Conservation (phyloP, 2,329 filamentous ascomycete genomes). For the Colletotrichum lindemuthianum region DNA sequence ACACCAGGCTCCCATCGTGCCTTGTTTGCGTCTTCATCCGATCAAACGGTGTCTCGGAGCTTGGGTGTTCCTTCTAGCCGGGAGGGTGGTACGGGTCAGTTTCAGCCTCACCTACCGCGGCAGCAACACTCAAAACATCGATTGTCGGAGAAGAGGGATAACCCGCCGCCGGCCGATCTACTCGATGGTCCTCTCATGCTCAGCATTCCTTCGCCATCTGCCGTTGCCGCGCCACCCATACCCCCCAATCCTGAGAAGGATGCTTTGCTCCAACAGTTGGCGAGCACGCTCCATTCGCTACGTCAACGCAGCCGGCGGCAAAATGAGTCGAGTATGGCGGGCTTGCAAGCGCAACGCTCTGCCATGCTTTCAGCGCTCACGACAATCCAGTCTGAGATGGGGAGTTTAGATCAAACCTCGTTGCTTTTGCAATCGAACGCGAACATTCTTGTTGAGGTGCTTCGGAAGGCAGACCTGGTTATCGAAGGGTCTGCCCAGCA, state of each 20-base stretch:
- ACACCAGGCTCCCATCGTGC: too few relatives aligned
- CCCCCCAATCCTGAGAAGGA: conserved; percentile 97
- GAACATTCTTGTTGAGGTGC: conserved; percentile 77
- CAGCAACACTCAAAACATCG: conserved; percentile 39
- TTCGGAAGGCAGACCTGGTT: conserved; percentile 81
- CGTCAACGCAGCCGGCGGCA: conserved; percentile 76
- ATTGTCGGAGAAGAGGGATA: conserved; percentile 31
- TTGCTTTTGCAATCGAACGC: conserved; percentile 80
- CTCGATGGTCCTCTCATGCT: conserved; percentile 68
- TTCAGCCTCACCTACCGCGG: conserved; percentile 42
- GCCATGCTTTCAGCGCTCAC: conserved; percentile 78
- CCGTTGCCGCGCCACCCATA: conserved; percentile 80
- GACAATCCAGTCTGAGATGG: conserved; percentile 78
- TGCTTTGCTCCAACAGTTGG: conserved; percentile 81
- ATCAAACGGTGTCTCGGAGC: too few relatives aligned
- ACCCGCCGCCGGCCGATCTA: conserved; percentile 59
- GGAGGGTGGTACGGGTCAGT: neutral
- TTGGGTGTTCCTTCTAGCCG: too few relatives aligned
- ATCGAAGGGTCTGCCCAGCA: conserved; percentile 78
- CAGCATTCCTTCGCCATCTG: conserved; percentile 57
- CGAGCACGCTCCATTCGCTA: conserved; percentile 73
- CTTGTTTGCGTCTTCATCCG: too few relatives aligned
- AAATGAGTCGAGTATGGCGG: conserved; percentile 77
- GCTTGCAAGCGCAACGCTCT: conserved; percentile 80
- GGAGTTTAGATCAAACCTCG: conserved; percentile 76